Evolutionary conservation across 2,329 filamentous ascomycete genomes (phyloP).

Genomic region (Ilyonectria robusta): DNA sequence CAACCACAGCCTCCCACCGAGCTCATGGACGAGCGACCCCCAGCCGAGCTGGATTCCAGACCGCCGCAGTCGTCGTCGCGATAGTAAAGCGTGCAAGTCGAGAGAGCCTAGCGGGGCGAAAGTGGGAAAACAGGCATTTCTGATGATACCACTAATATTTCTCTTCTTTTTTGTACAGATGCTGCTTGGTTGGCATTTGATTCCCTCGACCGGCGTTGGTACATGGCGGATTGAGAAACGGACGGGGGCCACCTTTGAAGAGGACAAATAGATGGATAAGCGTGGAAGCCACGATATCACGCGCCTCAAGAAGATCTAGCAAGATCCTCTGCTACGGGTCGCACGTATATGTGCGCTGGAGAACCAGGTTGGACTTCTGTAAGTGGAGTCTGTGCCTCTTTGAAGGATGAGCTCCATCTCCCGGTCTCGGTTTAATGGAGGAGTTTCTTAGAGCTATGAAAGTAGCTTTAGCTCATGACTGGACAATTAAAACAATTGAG

Average conservation of each 20-base stretch:
- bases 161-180: background rate
- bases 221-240: background rate
- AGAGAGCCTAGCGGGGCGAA: background rate
- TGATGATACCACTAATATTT: constrained; percentile 3
- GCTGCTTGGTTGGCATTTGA: background rate
- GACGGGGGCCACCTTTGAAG: background rate
- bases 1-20: constrained; percentile 14
- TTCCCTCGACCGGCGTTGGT: constrained; percentile 1
- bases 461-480: too few relatives aligned
- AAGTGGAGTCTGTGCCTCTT: too few relatives aligned
- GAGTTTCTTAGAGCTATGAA: too few relatives aligned
- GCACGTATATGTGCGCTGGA: background rate
- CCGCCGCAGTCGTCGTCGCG: too few relatives aligned
- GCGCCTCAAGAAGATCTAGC: background rate
- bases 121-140: background rate
- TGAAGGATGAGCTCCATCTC: too few relatives aligned
- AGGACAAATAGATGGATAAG: background rate
- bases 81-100: background rate
- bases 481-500: too few relatives aligned
- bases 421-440: too few relatives aligned
- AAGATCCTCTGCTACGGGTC: background rate
- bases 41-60: constrained; percentile 22
- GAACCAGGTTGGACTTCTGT: too few relatives aligned
- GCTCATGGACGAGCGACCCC: constrained; percentile 14
- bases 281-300: background rate